A percentile compares a stretch with the other conserved stretches of the same genome.
These are phyloP conservation scores for Ophiostoma sp. DNA, from an alignment of 2,329 filamentous ascomycete species.

Conservation along the genomic window DNA sequence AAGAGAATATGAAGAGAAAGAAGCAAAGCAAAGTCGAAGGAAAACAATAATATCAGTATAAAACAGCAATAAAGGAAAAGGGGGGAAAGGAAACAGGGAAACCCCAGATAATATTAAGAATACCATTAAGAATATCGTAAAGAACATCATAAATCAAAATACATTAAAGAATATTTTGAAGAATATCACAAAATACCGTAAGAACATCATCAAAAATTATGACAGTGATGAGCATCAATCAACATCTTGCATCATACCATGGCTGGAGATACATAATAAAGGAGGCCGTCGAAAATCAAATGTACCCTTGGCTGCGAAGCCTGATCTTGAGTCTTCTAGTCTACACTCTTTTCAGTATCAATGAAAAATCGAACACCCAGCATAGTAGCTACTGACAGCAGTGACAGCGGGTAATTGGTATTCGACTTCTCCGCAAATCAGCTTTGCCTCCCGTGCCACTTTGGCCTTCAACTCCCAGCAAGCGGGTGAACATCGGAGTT, in stretches of 20 bases:
- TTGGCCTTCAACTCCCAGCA: background rate
- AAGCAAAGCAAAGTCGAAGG: background rate
- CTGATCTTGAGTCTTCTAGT: background rate
- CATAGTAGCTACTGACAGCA: too few species aligned
- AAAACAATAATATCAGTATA: too few species aligned
- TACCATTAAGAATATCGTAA: too few species aligned
- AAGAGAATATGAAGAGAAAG: background rate
- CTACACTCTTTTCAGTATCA: background rate
- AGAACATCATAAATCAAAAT: too few species aligned
- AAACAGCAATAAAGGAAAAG: too few species aligned
- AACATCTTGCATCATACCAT: background rate
- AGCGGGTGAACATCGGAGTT: background rate
- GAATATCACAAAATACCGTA: too few species aligned
- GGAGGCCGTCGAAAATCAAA: background rate
- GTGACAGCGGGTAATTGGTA: background rate
- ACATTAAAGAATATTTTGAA: too few species aligned
- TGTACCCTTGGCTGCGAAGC: background rate
- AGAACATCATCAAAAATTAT: too few species aligned
- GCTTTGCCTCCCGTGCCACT: background rate
- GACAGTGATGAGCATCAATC: background rate
- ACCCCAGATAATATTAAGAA: too few species aligned
- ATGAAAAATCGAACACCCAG: too few species aligned
- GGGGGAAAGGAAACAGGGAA: too few species aligned
- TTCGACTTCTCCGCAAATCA: conserved; percentile 2
- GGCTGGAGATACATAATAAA: too few species aligned